Evolutionary conservation across 2,329 filamentous ascomycete species (phyloP).

Genomic region (Beauveria medogensis): DNA sequence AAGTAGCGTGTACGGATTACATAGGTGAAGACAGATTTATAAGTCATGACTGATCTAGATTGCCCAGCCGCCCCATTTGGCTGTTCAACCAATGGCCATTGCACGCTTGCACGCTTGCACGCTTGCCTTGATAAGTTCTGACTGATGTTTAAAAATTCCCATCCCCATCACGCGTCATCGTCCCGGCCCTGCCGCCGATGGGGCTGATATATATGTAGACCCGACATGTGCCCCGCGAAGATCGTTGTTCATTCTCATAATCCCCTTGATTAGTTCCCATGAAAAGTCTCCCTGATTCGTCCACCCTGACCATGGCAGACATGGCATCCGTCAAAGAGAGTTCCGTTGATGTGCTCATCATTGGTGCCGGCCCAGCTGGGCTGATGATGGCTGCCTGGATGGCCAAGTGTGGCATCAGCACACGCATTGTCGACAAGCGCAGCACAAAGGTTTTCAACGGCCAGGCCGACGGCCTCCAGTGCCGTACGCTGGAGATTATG

Average conservation of each 20-base stretch:
- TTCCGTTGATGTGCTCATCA: slow-evolving; percentile 32
- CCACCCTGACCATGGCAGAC: background rate
- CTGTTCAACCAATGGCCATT: background rate
- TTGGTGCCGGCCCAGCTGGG: slow-evolving; percentile 40
- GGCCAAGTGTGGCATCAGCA: slow-evolving; percentile 19
- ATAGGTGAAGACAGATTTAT: no score
- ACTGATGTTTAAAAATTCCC: background rate
- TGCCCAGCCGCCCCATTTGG: background rate
- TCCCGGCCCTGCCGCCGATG: background rate
- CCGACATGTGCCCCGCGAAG: background rate
- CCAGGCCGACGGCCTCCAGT: slow-evolving; percentile 45
- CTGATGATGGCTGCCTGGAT: slow-evolving; percentile 34
- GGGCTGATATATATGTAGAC: background rate
- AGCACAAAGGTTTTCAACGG: slow-evolving; percentile 21
- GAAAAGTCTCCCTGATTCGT: background rate
- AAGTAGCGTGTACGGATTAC: no score
- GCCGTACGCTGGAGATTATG: slow-evolving; percentile 62
- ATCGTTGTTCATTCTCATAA: background rate
- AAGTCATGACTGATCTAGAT: background rate
- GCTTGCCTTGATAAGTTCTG: background rate
- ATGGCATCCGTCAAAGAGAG: background rate
- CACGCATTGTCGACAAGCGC: slow-evolving; percentile 16
- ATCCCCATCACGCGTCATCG: no score
- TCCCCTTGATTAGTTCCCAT: no score
- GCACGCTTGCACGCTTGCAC: background rate